Percentiles rank a stretch among this genome's conserved stretches.
Conservation (phyloP, 2,329 filamentous ascomycete genomes). For the Boeremia lycopersici region DNA sequence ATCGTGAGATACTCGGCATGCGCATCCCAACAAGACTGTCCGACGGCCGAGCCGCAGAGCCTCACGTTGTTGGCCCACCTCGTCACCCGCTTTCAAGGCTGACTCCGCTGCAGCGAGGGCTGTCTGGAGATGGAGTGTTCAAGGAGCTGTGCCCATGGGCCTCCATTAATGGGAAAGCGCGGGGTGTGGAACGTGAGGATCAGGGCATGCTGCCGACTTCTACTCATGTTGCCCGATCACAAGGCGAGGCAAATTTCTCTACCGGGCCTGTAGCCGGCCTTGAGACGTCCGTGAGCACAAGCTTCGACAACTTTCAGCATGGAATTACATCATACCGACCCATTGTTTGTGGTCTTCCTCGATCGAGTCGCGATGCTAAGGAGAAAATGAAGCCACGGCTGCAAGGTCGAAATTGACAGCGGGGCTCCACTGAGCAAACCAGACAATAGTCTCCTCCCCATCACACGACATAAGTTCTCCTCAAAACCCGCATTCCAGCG, state of each 20-base stretch:
- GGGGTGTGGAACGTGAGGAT: slow-evolving; percentile 18
- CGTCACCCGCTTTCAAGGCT: slow-evolving; percentile 12
- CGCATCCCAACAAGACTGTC: slow-evolving; percentile 11
- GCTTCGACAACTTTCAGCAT: slow-evolving; percentile 18
- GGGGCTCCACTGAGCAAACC: slow-evolving; percentile 30
- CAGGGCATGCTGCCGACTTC: slow-evolving; percentile 19
- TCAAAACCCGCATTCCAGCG: slow-evolving; percentile 26
- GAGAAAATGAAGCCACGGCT: slow-evolving; percentile 23
- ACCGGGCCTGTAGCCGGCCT: slow-evolving; percentile 7
- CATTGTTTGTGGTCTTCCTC: slow-evolving; percentile 25
- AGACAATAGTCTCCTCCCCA: slow-evolving; percentile 23
- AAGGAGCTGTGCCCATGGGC: slow-evolving; percentile 17
- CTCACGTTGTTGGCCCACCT: slow-evolving; percentile 4
- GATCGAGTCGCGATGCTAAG: slow-evolving; percentile 22
- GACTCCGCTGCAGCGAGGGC: slow-evolving; percentile 13
- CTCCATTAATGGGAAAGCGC: slow-evolving; percentile 15
- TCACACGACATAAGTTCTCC: slow-evolving; percentile 31
- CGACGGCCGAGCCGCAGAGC: slow-evolving; percentile 5
- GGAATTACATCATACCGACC: slow-evolving; percentile 31
- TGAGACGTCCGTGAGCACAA: slow-evolving; percentile 14
- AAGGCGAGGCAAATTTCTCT: slow-evolving; percentile 13
- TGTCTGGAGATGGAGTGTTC: slow-evolving; percentile 4
- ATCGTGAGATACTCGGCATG: slow-evolving; percentile 5
- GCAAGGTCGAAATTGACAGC: slow-evolving; percentile 24
- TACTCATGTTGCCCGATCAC: slow-evolving; percentile 20